phyloP scores from a whole-genome alignment of 441 rosid genomes.

The Arabidopsis hybrid region DNA sequence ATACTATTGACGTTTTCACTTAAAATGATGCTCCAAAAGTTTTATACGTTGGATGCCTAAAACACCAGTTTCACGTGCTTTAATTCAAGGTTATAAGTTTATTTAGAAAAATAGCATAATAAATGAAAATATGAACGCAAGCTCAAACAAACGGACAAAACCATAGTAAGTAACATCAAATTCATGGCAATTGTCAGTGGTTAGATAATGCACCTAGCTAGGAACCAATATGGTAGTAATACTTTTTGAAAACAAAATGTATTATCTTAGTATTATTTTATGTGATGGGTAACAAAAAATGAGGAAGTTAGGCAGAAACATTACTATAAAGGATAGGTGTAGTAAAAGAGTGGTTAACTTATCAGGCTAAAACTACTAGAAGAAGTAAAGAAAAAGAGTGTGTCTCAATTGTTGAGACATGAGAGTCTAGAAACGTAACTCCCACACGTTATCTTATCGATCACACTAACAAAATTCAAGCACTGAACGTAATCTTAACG shows the following conservation, averaged over 20 bases:
- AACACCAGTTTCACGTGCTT: no score
- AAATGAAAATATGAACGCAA: background rate
- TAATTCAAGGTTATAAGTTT: no score
- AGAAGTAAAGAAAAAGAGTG: constrained; percentile 36
- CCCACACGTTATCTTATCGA: constrained; percentile 12
- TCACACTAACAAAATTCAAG: constrained; percentile 15
- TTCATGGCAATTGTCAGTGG: constrained; percentile 1
- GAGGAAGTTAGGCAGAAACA: constrained; percentile 44
- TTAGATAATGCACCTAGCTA: background rate
- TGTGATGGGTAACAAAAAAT: constrained; percentile 24
- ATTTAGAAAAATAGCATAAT: no score
- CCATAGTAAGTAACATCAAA: background rate
- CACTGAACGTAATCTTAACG: constrained; percentile 28
- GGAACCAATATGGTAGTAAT: background rate
- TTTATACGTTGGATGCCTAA: no score
- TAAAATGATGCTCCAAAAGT: no score
- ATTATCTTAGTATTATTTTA: background rate
- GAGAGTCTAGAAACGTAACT: constrained; percentile 38
- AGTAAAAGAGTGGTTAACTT: constrained; percentile 38
- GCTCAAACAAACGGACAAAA: constrained; percentile 4
- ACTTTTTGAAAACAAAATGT: background rate
- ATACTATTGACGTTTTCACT: no score
- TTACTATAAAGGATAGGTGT: constrained; percentile 20
- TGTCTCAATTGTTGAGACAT: constrained; percentile 34
- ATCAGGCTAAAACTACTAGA: constrained; percentile 35